These are phyloP conservation scores for Guillardia theta DNA, from an alignment of 78 protist species.

Conservation along the genomic window DNA sequence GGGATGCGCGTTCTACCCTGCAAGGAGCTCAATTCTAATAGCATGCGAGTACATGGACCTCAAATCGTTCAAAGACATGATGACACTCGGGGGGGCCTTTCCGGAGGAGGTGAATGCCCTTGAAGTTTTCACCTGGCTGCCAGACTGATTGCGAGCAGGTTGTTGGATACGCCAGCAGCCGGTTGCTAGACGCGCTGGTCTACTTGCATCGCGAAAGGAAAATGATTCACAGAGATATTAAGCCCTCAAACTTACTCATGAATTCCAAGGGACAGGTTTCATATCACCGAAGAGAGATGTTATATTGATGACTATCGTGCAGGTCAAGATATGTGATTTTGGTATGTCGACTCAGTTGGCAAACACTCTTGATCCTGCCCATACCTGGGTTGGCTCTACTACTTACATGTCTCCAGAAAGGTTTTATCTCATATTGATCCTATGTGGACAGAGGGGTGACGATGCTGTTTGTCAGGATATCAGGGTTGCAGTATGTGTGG, in stretches of 20 bases:
- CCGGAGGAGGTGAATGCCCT: neutral
- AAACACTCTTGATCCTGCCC: neutral
- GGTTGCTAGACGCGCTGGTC: conserved; percentile 17
- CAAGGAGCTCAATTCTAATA: neutral
- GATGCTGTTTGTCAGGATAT: neutral
- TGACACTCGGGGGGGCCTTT: neutral
- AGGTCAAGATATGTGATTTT: conserved; percentile 38
- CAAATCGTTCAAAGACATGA: neutral
- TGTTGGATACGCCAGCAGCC: neutral
- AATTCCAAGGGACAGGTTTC: neutral
- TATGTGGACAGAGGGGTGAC: neutral
- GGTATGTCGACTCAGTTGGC: conserved; percentile 30
- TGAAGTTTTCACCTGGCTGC: neutral
- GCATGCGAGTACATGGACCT: neutral
- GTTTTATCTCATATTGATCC: neutral
- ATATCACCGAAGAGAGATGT: neutral
- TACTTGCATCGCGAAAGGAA: conserved; percentile 40
- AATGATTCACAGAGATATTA: conserved; percentile 44
- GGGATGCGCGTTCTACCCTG: neutral
- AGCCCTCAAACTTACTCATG: conserved; percentile 42
- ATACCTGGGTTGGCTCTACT: conserved; percentile 25
- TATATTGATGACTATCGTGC: neutral
- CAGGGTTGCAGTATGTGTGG: conserved; percentile 19
- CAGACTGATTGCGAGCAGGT: neutral
- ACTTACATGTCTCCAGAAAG: conserved; percentile 26